These are phyloP conservation scores for Geosiphon pyriformis DNA, from an alignment of 192 early-diverging fungal genomes.

Conservation along the genomic window DNA sequence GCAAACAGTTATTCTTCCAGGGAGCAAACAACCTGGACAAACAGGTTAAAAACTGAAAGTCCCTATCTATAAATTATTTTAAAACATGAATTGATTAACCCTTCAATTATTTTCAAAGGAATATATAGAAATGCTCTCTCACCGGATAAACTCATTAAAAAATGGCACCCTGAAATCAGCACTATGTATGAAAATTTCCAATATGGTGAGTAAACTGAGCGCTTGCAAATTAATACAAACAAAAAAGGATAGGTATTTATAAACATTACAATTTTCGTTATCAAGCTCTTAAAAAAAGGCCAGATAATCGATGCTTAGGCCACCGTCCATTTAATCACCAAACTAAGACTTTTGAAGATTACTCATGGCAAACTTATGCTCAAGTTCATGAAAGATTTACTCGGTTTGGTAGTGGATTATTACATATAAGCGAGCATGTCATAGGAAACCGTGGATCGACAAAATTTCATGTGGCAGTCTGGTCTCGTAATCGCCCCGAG, in stretches of 20 bases:
- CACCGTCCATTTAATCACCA: constrained; percentile 46
- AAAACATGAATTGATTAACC: not conserved
- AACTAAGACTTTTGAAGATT: constrained; percentile 51
- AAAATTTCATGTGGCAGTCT: constrained; percentile 71
- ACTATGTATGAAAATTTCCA: constrained; percentile 33
- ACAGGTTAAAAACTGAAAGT: constrained; percentile 33
- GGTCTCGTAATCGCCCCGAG: constrained; percentile 69
- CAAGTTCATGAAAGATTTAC: constrained; percentile 51
- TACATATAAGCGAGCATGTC: constrained; percentile 33
- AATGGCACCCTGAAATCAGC: constrained; percentile 28
- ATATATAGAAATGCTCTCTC: constrained; percentile 30
- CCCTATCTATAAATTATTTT: not conserved
- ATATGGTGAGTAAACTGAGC: constrained; percentile 21
- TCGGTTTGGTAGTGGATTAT: constrained; percentile 66
- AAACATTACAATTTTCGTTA: not conserved
- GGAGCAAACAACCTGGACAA: constrained; percentile 41
- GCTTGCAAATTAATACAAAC: not conserved
- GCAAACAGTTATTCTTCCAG: constrained; percentile 44
- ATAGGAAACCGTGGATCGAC: constrained; percentile 24
- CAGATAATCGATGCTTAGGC: constrained; percentile 53
- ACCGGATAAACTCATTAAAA: constrained; percentile 27
- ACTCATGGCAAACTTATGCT: constrained; percentile 63
- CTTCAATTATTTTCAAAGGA: constrained; percentile 19
- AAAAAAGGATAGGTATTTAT: not conserved
- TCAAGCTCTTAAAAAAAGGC: constrained; percentile 40